A percentile compares a stretch with the other conserved stretches of the same genome.
These are phyloP conservation scores for Alternaria sp. DNA, from an alignment of 2,329 filamentous ascomycete genomes.

Conservation along the genomic window DNA sequence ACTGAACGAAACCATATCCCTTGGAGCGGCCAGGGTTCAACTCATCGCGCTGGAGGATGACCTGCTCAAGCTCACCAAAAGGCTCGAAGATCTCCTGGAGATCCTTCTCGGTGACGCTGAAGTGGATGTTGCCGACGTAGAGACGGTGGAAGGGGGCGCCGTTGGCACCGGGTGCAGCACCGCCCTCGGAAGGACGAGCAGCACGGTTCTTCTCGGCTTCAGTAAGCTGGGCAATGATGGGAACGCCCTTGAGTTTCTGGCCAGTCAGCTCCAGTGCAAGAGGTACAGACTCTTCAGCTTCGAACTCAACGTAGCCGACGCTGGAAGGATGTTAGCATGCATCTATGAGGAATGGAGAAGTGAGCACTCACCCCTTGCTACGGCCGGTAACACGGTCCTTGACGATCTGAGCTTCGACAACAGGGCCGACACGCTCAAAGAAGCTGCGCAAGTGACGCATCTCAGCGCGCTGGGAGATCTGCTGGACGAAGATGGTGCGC, in stretches of 20 bases:
- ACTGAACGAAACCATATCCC: constrained; percentile 99
- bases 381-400: constrained; percentile 96
- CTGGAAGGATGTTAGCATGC: constrained; percentile 60
- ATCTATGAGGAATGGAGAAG: neutral
- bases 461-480: constrained; percentile 90
- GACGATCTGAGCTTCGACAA: constrained; percentile 97
- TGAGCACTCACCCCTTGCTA: constrained; percentile 83
- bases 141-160: constrained; percentile 95
- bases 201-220: constrained; percentile 99
- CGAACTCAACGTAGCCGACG: constrained; percentile 99
- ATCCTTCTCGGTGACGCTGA: constrained; percentile 97
- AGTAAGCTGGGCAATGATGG: constrained; percentile 96
- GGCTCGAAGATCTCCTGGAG: constrained; percentile 96
- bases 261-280: constrained; percentile 97
- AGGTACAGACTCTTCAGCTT: constrained; percentile 89
- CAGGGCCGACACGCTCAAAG: constrained; percentile 92
- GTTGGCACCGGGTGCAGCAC: constrained; percentile 72
- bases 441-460: constrained; percentile 93
- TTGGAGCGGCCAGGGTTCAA: constrained; percentile 63
- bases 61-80: constrained; percentile 96
- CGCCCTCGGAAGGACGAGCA: constrained; percentile 71
- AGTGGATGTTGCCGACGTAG: constrained; percentile 99
- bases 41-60: constrained; percentile 96
- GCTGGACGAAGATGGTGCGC: constrained; percentile 97
- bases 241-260: constrained; percentile 97